Base-by-base conservation (phyloP, 805 yeast genomes). In the Hemisphaericaspora nanyangensis region DNA sequence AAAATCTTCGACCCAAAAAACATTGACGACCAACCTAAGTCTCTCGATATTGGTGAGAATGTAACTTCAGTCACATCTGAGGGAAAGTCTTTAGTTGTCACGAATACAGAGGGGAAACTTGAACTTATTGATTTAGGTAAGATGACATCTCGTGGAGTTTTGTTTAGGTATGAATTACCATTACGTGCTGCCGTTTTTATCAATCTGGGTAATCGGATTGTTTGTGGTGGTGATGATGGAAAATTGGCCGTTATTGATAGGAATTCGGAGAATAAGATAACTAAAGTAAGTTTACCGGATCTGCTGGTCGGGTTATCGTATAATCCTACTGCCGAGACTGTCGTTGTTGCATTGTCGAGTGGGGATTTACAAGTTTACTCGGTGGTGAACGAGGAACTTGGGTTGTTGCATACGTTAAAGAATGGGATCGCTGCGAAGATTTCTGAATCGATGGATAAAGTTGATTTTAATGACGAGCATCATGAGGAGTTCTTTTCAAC, bases 211-310 rank as follows among this genome's bases (percentile, higher is more conserved):
- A 71, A 74, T 26, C 64, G 77, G 53, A 64, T 72, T 1, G 65
- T 79, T 1, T 71, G 79, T 43, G 89, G 82, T 18, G 90, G 91
- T 29, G 85, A 82, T 46, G 84, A 79, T 45, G 72, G 74, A 31
- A 78, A 78, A 39, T 57, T 84, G 30, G 63, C 67, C 2, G 52
- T 82, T 3, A 55, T 80, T 1, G 77, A 74, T 37, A 8, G 20
- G 3, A 13, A 32, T 48, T 17, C 47, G 70, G 27, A 51, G 52
- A 17, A 63, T 11, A 63, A 63, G 27, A 32, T 39, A 11, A 55
- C 60, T 12, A 63, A 55, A 25, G 56, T 69, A 27, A 60, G 56
- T 29, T 56, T 68, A 0, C 68, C 74, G 0, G 88, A 82, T 39
- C 85, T 79, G 55, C 59, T 80, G 3, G 68, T 76, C 15, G 72